Evolutionary conservation across 129 eudicot genomes (phyloP), one percentile per base, ranked within the genome.

Genomic region (Lactuca saligna): DNA sequence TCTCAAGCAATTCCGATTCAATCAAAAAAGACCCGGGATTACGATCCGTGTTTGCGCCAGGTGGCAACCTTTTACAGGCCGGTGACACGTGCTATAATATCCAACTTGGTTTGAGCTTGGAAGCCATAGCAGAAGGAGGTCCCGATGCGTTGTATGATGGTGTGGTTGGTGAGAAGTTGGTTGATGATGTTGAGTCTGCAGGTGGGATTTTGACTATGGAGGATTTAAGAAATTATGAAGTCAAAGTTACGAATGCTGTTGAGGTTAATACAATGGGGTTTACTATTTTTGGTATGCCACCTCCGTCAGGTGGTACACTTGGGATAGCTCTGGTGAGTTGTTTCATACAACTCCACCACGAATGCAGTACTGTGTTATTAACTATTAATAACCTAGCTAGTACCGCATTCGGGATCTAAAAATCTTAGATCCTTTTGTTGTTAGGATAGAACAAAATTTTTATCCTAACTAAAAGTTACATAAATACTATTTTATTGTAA

Each of bases 201-300:
- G 99, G 99, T 57, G 99, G 99, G 54, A 93, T 93, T 66, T 82
- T 93, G 64, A 85, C 93, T 3, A 87, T 87, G 97, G 91, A 89
- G 29, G 99, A 93, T 76, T 56, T 93, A 66, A 93, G 79, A 69
- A 89, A 79, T 39, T 93, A 93, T 61, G 67, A 60, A 17, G 99
- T 93, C 34, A 74, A 75, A 35, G 87, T 87, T 51, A 82, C 88
- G 0, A 81, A 87, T 62, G 95, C 95, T 8, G 67, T 89, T 61
- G 58, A 65, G 2, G 95, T 93, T 34, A 78, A 85, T 56, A 77
- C 83, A 0, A 93, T 89, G 99, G 99, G 97, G 61, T 89, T 81
- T 70, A 81, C 76, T 17, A 80, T 93, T n/a, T 59, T 85, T 6
- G 99, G 99, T 31, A 89, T 93, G 99, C 99, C 99, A 2, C 84